Evolutionary conservation across 1,284 basidiomycete species (phyloP).

Genomic region (Puccinia triticina): DNA sequence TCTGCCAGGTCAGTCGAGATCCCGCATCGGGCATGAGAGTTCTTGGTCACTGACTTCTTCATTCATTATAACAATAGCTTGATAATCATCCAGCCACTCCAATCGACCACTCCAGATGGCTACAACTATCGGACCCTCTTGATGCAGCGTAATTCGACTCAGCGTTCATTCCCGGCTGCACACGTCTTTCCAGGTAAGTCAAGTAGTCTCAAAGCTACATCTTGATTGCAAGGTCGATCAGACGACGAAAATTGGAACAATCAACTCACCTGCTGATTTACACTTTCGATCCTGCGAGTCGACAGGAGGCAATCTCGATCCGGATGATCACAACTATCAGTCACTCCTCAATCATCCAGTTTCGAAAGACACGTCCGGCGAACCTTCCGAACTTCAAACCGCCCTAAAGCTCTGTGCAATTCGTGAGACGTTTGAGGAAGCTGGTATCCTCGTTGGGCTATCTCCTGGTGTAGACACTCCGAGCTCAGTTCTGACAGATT

Average conservation of each 20-base stretch:
- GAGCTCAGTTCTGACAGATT: constrained; percentile 28
- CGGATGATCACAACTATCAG: constrained; percentile 19
- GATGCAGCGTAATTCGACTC: constrained; percentile 52
- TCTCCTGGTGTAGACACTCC: constrained; percentile 32
- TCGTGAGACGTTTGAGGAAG: constrained; percentile 57
- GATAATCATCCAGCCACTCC: constrained; percentile 53
- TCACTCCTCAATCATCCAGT: constrained; percentile 18
- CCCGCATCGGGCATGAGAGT: not conserved
- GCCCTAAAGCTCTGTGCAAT: constrained; percentile 54
- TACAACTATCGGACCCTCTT: constrained; percentile 55
- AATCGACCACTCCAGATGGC: constrained; percentile 52
- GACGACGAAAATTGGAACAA: not conserved
- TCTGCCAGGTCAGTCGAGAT: constrained; percentile 26
- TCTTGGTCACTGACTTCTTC: not conserved
- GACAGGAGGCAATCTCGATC: constrained; percentile 55
- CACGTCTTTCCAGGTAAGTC: constrained; percentile 55
- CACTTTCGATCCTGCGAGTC: not conserved
- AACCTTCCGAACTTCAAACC: constrained; percentile 7
- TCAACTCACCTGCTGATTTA: not conserved
- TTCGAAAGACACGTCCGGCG: not conserved
- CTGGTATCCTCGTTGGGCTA: constrained; percentile 54
- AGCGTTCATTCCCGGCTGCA: constrained; percentile 53
- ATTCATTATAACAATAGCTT: constrained; percentile 37
- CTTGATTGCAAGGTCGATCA: not conserved
- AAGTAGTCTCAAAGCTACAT: not conserved